These are phyloP conservation scores for Solanum rostratum DNA, from an alignment of 257 asterid genomes.

Conservation along the genomic window DNA sequence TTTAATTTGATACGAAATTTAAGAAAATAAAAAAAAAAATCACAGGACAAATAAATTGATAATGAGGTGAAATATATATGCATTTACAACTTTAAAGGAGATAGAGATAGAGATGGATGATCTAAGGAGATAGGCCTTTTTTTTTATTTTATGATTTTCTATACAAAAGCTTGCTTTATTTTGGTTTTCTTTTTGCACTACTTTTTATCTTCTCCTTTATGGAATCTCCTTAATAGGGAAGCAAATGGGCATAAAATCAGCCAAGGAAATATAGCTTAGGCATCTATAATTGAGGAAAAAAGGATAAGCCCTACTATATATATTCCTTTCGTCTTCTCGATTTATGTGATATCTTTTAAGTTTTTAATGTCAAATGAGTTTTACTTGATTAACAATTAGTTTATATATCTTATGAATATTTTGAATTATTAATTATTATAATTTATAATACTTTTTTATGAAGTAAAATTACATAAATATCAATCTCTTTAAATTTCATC, in stretches of 20 bases:
- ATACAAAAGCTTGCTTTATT: conserved; percentile 21
- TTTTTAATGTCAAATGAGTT: background rate
- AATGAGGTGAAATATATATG: background rate
- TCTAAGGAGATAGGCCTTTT: conserved; percentile 8
- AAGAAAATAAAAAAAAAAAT: background rate
- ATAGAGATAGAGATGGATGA: background rate
- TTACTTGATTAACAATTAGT: background rate
- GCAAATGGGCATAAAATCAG: conserved; percentile 30
- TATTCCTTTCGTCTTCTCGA: background rate
- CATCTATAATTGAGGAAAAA: conserved; percentile 19
- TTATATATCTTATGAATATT: background rate
- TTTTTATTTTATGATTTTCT: conserved; percentile 27
- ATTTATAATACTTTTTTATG: background rate
- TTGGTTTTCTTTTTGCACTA: conserved; percentile 26
- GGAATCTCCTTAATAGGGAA: background rate
- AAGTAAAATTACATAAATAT: background rate
- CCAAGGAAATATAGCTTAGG: conserved; percentile 26
- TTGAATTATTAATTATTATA: background rate
- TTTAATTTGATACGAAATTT: background rate
- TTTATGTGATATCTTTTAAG: background rate
- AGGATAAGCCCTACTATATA: background rate
- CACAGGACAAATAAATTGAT: background rate
- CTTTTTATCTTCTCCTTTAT: background rate
- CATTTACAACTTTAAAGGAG: conserved; percentile 8
- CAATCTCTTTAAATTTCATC: no score